A percentile compares a stretch with the other conserved stretches of the same genome.
These are phyloP conservation scores for Camellia japonica DNA, from an alignment of 148 eudicot species.

Conservation along the genomic window DNA sequence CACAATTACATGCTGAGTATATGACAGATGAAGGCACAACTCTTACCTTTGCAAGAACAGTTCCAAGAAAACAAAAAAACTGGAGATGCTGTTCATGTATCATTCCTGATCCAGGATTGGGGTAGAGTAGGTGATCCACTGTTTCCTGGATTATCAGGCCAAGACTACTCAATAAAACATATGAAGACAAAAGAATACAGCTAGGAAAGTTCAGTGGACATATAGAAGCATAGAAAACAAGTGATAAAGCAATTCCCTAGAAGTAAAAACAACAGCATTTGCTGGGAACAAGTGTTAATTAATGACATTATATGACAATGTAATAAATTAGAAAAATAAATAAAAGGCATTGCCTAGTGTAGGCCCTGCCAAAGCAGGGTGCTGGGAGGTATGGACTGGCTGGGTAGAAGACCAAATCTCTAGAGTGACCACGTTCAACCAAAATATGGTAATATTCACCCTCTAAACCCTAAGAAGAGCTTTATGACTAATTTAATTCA, in stretches of 20 bases:
- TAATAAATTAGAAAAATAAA: too few relatives aligned
- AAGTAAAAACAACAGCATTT: neutral
- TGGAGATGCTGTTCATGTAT: conserved; percentile 92
- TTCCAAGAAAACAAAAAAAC: conserved; percentile 88
- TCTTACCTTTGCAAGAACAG: conserved; percentile 88
- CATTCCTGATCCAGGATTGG: conserved; percentile 95
- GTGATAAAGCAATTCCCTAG: too few relatives aligned
- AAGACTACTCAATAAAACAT: neutral
- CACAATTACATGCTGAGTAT: neutral
- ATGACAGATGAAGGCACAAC: conserved; percentile 8
- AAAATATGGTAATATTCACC: too few relatives aligned
- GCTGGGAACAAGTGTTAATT: neutral
- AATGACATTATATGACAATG: neutral
- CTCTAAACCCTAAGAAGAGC: too few relatives aligned
- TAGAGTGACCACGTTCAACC: too few relatives aligned
- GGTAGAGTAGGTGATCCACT: conserved; percentile 88
- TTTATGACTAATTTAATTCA: too few relatives aligned
- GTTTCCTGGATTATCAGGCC: conserved; percentile 65
- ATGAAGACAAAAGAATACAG: neutral
- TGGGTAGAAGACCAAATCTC: too few relatives aligned
- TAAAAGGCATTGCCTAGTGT: too few relatives aligned
- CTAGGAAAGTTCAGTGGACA: neutral
- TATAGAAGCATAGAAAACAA: neutral
- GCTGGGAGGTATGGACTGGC: too few relatives aligned
- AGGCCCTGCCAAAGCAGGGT: too few relatives aligned